phyloP scores from a whole-genome alignment of 345 rosid species.

The Crucihimalaya himalaica region DNA sequence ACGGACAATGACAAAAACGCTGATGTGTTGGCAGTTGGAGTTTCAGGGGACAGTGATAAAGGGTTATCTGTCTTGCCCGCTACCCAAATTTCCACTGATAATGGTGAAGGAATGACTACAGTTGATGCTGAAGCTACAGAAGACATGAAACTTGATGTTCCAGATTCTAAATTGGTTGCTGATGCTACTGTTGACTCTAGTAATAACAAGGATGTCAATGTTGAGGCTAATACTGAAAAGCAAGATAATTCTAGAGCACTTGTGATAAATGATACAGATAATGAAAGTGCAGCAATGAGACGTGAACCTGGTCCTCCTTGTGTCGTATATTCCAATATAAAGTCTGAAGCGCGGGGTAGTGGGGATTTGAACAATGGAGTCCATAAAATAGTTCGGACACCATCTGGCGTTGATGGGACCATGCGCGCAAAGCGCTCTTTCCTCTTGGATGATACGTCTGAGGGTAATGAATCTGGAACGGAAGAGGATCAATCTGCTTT shows the following conservation, averaged over 20 bases:
- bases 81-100: conserved; percentile 30
- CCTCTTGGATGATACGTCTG: conserved; percentile 49
- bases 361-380: conserved; percentile 43
- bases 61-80: conserved; percentile 30
- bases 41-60: conserved; percentile 17
- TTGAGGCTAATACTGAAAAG: conserved; percentile 36
- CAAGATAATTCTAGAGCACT: conserved; percentile 34
- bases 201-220: conserved; percentile 31
- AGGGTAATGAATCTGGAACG: conserved; percentile 66
- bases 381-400: conserved; percentile 31
- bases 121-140: conserved; percentile 29
- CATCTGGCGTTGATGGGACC: conserved; percentile 42
- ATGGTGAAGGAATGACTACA: conserved; percentile 26
- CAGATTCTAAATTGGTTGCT: conserved; percentile 29
- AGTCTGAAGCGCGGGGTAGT: conserved; percentile 40
- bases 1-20: conserved; percentile 31
- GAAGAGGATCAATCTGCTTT: conserved; percentile 74
- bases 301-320: conserved; percentile 31
- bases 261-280: conserved; percentile 38
- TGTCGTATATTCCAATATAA: conserved; percentile 43
- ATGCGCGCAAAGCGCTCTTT: conserved; percentile 45
- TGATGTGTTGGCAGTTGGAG: conserved; percentile 34
- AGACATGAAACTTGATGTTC: conserved; percentile 32
- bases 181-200: conserved; percentile 26
- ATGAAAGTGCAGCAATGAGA: conserved; percentile 25